A percentile compares a stretch with the other conserved stretches of the same genome.
Conservation (phyloP, 2,329 filamentous ascomycete species). For the Thielaviopsis musarum region DNA sequence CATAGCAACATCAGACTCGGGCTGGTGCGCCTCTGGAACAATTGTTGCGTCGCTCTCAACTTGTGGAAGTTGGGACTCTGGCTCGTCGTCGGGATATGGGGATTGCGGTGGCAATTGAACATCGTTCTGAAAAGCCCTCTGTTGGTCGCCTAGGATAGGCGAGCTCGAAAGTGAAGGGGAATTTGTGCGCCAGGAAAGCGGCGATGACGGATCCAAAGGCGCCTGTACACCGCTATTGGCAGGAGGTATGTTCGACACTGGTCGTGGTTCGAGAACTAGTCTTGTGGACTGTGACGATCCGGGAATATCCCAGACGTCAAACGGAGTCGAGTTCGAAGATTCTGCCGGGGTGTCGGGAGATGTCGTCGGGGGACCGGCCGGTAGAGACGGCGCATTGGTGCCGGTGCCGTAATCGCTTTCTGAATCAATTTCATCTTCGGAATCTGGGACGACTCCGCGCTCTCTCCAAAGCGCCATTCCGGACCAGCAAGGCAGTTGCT, state of each 20-base stretch:
- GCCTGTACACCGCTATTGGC: background rate
- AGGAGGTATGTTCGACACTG: background rate
- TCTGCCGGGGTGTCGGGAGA: background rate
- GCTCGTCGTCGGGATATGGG: background rate
- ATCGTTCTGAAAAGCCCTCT: background rate
- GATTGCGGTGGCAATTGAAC: background rate
- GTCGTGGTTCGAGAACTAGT: background rate
- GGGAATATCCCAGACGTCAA: conserved; percentile 9
- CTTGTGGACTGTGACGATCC: background rate
- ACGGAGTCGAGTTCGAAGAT: background rate
- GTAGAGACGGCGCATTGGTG: conserved; percentile 7
- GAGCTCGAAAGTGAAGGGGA: conserved; percentile 3
- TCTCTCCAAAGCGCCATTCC: conserved; percentile 32
- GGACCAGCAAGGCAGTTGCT: background rate
- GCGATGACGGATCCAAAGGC: background rate
- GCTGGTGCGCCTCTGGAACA: background rate
- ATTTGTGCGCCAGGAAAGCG: conserved; percentile 3
- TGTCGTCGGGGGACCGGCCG: background rate
- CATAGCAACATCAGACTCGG: background rate
- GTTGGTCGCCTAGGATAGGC: background rate
- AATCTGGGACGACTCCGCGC: conserved; percentile 33
- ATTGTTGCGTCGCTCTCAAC: background rate
- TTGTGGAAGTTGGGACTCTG: background rate
- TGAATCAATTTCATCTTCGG: conserved; percentile 30
- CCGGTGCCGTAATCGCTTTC: conserved; percentile 20